Conservation (phyloP, 1,139 yeast species). For the Ogataea hybrid region DNA sequence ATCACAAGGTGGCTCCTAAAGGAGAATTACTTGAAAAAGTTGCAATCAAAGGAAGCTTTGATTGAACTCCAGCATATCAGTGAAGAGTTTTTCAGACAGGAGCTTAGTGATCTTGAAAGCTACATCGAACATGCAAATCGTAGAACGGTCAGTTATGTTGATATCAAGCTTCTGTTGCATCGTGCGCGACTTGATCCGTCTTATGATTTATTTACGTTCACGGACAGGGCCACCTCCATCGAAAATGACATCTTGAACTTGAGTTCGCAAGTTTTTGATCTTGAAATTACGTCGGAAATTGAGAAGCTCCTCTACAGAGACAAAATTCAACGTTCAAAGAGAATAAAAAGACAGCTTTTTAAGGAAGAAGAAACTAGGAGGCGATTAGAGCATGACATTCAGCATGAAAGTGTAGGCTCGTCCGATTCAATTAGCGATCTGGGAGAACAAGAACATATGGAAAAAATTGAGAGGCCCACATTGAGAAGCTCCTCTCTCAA, state of each 20-base stretch:
- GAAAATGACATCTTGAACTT: slow-evolving; percentile 23
- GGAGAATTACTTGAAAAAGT: slow-evolving; percentile 12
- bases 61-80: slow-evolving; percentile 25
- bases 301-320: slow-evolving; percentile 28
- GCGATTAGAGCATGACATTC: neutral
- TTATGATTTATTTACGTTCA: slow-evolving; percentile 17
- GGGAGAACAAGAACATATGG: slow-evolving; percentile 9
- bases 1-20: slow-evolving; percentile 20
- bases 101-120: slow-evolving; percentile 37
- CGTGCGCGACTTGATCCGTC: slow-evolving; percentile 18
- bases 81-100: slow-evolving; percentile 36
- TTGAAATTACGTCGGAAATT: slow-evolving; percentile 28
- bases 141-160: slow-evolving; percentile 28
- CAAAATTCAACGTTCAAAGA: slow-evolving; percentile 14
- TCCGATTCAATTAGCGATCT: slow-evolving; percentile 3
- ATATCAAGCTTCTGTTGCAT: slow-evolving; percentile 24
- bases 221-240: slow-evolving; percentile 12
- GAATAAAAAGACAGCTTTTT: slow-evolving; percentile 7
- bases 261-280: slow-evolving; percentile 25
- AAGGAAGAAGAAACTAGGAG: no score
- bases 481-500: neutral
- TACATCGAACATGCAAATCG: slow-evolving; percentile 36
- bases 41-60: slow-evolving; percentile 16
- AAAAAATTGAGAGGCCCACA: slow-evolving; percentile 1
- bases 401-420: slow-evolving; percentile 2